phyloP scores from a whole-genome alignment of 257 asterid species.

The Solanum clarkiae region DNA sequence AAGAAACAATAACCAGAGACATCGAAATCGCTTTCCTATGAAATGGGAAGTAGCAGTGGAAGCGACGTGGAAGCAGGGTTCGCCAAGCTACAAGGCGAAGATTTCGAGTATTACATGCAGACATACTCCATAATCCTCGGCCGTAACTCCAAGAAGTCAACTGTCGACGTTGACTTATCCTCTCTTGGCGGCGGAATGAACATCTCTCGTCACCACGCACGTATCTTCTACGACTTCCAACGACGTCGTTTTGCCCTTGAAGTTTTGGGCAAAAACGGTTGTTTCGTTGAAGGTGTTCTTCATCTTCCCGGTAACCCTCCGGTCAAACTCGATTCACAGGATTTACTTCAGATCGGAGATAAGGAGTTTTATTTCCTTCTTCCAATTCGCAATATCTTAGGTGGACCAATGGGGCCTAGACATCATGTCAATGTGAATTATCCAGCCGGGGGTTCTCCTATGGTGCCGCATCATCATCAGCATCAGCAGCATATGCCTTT shows the following conservation, averaged over 20 bases:
- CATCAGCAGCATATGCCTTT: slow-evolving; percentile 28
- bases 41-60: slow-evolving; percentile 60
- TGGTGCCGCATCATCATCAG: slow-evolving; percentile 20
- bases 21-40: background rate
- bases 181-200: slow-evolving; percentile 99
- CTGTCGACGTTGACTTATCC: slow-evolving; percentile 93
- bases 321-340: slow-evolving; percentile 93
- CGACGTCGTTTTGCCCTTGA: slow-evolving; percentile 97
- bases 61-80: slow-evolving; percentile 98
- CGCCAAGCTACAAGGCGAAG: slow-evolving; percentile 97
- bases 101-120: slow-evolving; percentile 97
- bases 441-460: slow-evolving; percentile 11
- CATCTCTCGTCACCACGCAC: slow-evolving; percentile 98
- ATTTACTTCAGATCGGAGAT: slow-evolving; percentile 86
- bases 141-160: slow-evolving; percentile 89
- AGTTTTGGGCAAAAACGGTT: slow-evolving; percentile 90
- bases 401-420: slow-evolving; percentile 73
- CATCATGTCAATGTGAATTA: slow-evolving; percentile 33
- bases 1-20: background rate
- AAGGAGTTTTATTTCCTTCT: slow-evolving; percentile 79
- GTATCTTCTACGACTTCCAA: slow-evolving; percentile 93
- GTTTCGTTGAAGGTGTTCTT: slow-evolving; percentile 88
- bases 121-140: slow-evolving; percentile 91
- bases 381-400: slow-evolving; percentile 80
- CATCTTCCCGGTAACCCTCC: slow-evolving; percentile 81